A percentile compares a stretch with the other conserved stretches of the same genome.
These are phyloP conservation scores for Plectosphaerella cucumerina DNA, from an alignment of 2,329 filamentous ascomycete species.

Conservation along the genomic window DNA sequence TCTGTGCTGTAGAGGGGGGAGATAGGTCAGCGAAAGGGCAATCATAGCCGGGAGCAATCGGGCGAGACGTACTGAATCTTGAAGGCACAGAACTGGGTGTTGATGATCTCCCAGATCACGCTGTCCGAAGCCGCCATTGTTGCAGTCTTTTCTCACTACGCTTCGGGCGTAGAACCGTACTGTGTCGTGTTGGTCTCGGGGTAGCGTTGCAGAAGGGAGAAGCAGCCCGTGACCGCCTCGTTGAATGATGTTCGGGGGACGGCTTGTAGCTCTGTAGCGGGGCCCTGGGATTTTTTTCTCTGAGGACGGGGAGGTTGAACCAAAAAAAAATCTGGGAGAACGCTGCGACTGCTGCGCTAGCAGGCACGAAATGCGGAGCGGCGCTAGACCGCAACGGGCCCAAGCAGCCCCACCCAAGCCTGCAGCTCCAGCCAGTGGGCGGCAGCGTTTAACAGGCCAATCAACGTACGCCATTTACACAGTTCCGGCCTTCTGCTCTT, in stretches of 20 bases:
- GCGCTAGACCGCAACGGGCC: no score
- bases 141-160: conserved; percentile 9
- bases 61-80: conserved; percentile 70
- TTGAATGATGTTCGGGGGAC: conserved; percentile 93
- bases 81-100: conserved; percentile 92
- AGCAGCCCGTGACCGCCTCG: conserved; percentile 94
- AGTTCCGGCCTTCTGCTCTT: no score
- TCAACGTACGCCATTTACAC: no score
- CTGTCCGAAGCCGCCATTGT: conserved; percentile 80
- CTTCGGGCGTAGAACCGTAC: background rate
- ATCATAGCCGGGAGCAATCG: background rate
- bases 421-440: no score
- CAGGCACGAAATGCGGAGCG: no score
- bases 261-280: conserved; percentile 53
- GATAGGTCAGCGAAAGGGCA: conserved; percentile 4
- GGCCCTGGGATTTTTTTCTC: conserved; percentile 4
- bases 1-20: conserved; percentile 56
- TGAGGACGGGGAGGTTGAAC: conserved; percentile 1
- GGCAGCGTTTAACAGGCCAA: no score
- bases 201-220: conserved; percentile 28
- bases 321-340: conserved; percentile 1
- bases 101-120: conserved; percentile 96
- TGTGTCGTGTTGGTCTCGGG: background rate
- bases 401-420: no score
- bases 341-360: background rate